phyloP scores from a whole-genome alignment of 2,329 filamentous ascomycete genomes.

The Verticillium longisporum region DNA sequence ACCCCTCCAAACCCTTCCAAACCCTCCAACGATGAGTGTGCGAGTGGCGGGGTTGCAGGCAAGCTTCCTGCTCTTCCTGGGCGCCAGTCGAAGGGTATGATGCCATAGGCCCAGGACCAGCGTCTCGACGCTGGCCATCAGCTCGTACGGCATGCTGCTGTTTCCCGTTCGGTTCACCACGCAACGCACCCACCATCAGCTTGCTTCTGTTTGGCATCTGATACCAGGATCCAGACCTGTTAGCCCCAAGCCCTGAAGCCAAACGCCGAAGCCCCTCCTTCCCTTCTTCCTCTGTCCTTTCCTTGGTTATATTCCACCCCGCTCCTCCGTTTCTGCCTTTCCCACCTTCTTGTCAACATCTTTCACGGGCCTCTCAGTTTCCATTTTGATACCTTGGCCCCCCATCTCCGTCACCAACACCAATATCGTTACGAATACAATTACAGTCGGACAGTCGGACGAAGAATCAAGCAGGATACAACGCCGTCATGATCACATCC shows the following conservation, averaged over 20 bases:
- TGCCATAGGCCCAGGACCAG: background rate
- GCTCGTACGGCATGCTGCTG: background rate
- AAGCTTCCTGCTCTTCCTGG: background rate
- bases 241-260: background rate
- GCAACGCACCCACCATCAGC: background rate
- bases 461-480: slow-evolving; percentile 1
- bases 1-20: background rate
- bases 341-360: background rate
- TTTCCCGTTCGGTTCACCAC: background rate
- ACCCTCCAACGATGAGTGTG: background rate
- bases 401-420: background rate
- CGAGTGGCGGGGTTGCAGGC: background rate
- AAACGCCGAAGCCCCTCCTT: slow-evolving; percentile 8
- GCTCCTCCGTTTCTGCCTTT: slow-evolving; percentile 4
- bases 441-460: background rate
- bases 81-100: background rate
- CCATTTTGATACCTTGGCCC: background rate
- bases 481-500: slow-evolving; percentile 36
- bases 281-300: slow-evolving; percentile 7
- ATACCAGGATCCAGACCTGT: background rate
- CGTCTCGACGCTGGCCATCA: background rate
- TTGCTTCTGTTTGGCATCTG: background rate
- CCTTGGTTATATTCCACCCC: slow-evolving; percentile 10
- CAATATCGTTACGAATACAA: background rate
- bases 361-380: slow-evolving; percentile 2